These are phyloP conservation scores for Macrophomina phaseolina DNA, from an alignment of 2,329 filamentous ascomycete genomes.

Conservation along the genomic window DNA sequence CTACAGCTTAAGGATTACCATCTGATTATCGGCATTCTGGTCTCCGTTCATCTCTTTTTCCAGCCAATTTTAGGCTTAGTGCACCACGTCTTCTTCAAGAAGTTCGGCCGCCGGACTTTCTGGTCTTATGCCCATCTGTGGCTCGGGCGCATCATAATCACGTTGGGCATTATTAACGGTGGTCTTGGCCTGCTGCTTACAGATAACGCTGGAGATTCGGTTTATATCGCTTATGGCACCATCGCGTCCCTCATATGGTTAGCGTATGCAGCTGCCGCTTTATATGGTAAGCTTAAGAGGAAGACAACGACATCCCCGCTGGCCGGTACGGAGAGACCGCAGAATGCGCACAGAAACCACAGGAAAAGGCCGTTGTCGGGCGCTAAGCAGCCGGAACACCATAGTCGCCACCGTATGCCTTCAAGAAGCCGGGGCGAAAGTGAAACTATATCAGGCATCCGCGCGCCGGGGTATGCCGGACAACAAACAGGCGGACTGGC, in stretches of 20 bases:
- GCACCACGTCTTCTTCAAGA: slow-evolving; percentile 59
- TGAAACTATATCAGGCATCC: no score
- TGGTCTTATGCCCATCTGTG: slow-evolving; percentile 61
- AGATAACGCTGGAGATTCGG: neutral
- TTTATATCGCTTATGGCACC: neutral
- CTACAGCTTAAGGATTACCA: slow-evolving; percentile 39
- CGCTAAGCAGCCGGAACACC: no score
- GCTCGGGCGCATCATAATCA: slow-evolving; percentile 58
- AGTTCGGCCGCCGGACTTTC: slow-evolving; percentile 50
- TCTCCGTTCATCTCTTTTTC: slow-evolving; percentile 59
- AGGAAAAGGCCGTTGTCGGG: no score
- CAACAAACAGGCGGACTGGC: no score
- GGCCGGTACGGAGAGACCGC: no score
- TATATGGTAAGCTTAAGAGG: neutral
- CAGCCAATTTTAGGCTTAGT: slow-evolving; percentile 59
- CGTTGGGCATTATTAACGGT: slow-evolving; percentile 63
- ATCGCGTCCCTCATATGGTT: neutral
- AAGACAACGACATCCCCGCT: neutral
- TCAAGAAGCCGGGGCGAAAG: no score
- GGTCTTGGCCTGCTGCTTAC: slow-evolving; percentile 51
- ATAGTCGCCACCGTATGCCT: no score
- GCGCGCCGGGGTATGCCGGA: no score
- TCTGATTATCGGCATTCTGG: slow-evolving; percentile 60
- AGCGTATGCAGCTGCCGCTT: neutral
- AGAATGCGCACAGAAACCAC: no score